A percentile compares a stretch with the other conserved stretches of the same genome.
These are phyloP conservation scores for Lithocarpus polystachyus DNA, from an alignment of 306 rosid genomes.

Conservation along the genomic window DNA sequence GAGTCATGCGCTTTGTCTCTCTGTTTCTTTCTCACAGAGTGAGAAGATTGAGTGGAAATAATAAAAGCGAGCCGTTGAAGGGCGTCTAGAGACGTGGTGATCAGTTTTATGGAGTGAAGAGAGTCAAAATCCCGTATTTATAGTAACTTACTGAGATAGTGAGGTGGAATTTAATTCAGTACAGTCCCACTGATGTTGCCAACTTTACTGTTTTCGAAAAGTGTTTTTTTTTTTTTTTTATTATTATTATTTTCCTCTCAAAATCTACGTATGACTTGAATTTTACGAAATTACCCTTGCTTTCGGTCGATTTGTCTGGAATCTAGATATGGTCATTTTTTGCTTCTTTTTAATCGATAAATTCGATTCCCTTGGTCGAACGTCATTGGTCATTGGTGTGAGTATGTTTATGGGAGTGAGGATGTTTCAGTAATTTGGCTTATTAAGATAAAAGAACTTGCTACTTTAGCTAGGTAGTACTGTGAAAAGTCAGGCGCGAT, in stretches of 20 bases:
- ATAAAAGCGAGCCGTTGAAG: conserved; percentile 27
- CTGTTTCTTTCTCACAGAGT: not conserved
- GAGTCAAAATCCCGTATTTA: conserved; percentile 24
- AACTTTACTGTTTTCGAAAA: too few species aligned
- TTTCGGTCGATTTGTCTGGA: conserved; percentile 32
- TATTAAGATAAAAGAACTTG: too few species aligned
- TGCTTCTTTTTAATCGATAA: not conserved
- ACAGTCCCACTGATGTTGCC: too few species aligned
- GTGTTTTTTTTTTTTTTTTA: too few species aligned
- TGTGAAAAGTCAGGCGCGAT: too few species aligned
- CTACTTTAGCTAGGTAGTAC: too few species aligned
- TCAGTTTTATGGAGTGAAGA: not conserved
- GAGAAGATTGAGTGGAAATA: not conserved
- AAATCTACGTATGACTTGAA: not conserved
- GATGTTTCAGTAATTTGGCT: not conserved
- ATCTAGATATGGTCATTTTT: not conserved
- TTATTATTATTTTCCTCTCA: not conserved
- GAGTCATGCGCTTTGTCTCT: not conserved
- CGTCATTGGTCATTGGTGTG: too few species aligned
- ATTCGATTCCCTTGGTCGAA: too few species aligned
- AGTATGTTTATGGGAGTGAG: not conserved
- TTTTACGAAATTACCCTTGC: conserved; percentile 25
- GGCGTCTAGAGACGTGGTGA: not conserved
- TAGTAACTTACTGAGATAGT: conserved; percentile 10
- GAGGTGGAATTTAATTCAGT: too few species aligned